These are phyloP conservation scores for Russula lepida DNA, from an alignment of 768 basidiomycete species.

Conservation along the genomic window DNA sequence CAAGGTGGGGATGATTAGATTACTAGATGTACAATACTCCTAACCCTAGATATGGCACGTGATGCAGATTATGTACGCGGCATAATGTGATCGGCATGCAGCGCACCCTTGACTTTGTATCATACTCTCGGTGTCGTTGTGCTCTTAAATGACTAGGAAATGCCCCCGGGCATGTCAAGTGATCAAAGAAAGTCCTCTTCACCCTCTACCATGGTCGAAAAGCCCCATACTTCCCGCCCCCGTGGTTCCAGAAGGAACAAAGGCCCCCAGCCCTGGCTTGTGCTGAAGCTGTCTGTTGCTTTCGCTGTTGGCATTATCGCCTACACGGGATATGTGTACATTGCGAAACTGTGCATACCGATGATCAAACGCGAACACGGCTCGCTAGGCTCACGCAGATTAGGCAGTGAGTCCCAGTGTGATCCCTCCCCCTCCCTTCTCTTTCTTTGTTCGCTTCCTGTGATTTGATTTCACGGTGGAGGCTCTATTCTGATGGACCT, in stretches of 20 bases:
- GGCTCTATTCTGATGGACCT: neutral
- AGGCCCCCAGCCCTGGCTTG: conserved; percentile 61
- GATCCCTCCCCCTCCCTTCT: neutral
- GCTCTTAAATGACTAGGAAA: neutral
- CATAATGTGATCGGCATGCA: neutral
- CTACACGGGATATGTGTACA: conserved; percentile 72
- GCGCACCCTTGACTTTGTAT: neutral
- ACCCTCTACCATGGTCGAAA: neutral
- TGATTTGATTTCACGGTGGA: neutral
- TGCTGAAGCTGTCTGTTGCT: conserved; percentile 57
- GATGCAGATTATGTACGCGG: neutral
- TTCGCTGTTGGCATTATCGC: conserved; percentile 52
- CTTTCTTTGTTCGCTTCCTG: neutral
- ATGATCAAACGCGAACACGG: conserved; percentile 46
- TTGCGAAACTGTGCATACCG: conserved; percentile 59
- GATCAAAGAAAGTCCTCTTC: neutral
- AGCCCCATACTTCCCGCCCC: neutral
- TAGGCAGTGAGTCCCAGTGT: conserved; percentile 56
- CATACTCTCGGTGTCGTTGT: no score
- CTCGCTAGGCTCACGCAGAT: conserved; percentile 40
- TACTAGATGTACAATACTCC: neutral
- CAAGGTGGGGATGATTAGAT: neutral
- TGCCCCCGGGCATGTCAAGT: neutral
- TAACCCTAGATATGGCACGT: neutral
- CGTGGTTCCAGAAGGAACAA: conserved; percentile 23